Evolutionary conservation across 768 basidiomycete genomes (phyloP).

Genomic region (Tylopilus vinaceipallidus): DNA sequence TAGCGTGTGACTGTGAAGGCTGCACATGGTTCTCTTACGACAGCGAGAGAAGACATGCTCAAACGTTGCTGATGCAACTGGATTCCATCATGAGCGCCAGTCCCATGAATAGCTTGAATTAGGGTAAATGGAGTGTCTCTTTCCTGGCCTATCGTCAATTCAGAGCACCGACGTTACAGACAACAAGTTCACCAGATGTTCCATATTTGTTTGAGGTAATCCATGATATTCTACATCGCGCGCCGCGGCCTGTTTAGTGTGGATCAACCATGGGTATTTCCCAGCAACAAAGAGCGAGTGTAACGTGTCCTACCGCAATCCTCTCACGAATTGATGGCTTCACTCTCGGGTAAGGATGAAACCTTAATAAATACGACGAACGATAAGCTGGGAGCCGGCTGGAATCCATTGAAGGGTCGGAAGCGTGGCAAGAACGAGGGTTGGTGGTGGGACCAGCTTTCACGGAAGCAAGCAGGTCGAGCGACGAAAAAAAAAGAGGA

Average conservation of each 20-base stretch:
- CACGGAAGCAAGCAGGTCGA: slow-evolving; percentile 1
- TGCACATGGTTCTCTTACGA: slow-evolving; percentile 17
- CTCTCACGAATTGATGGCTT: slow-evolving; percentile 25
- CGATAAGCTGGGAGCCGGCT: slow-evolving; percentile 23
- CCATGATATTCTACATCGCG: not conserved
- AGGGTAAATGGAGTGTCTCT: not conserved
- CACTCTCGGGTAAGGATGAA: slow-evolving; percentile 29
- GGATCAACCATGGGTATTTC: slow-evolving; percentile 6
- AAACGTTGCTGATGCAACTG: slow-evolving; percentile 8
- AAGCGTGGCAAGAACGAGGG: not conserved
- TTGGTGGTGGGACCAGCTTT: not conserved
- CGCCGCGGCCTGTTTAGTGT: slow-evolving; percentile 9
- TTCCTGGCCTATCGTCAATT: slow-evolving; percentile 12
- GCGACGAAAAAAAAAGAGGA: slow-evolving; percentile 1
- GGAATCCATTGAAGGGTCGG: slow-evolving; percentile 15
- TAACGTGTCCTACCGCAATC: slow-evolving; percentile 18
- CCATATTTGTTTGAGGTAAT: not conserved
- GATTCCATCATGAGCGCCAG: not conserved
- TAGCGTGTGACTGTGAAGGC: not conserved
- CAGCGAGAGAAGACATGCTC: slow-evolving; percentile 21
- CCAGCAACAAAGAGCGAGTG: slow-evolving; percentile 4
- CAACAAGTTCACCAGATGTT: slow-evolving; percentile 3
- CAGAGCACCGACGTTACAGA: not conserved
- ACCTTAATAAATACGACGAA: slow-evolving; percentile 28
- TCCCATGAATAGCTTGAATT: slow-evolving; percentile 7